Evolutionary conservation across 2,329 filamentous ascomycete species (phyloP), one percentile per base, ranked within the genome.

Genomic region (Geosmithia putterillii): DNA sequence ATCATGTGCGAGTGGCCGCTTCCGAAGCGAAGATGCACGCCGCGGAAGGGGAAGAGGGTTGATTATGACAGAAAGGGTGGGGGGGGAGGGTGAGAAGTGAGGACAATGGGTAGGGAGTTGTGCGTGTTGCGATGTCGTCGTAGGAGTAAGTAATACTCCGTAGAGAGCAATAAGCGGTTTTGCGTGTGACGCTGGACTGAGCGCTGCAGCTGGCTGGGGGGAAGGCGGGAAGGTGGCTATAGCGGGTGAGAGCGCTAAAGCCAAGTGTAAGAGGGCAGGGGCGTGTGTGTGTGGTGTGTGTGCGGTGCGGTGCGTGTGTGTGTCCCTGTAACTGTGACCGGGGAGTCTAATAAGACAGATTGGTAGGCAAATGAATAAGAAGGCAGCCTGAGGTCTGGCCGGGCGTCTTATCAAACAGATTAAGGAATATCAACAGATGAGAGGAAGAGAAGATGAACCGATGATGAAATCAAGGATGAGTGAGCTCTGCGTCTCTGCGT

Each of bases 1-100:
- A 63, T 62, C 52, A 48, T 45, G 53, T 54, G n/a, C 38, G 4
- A 8, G 38, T n/a, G n/a, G n/a, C n/a, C n/a, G n/a, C n/a, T n/a
- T n/a, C n/a, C n/a, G n/a, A n/a, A n/a, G n/a, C n/a, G n/a, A n/a
- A n/a, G n/a, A n/a, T n/a, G n/a, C n/a, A n/a, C n/a, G n/a, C n/a
- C 36, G 17, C 36, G 7, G 9, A 17, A 19, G 12, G 36, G 18
- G 12, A 19, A 20, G 38, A 39, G 7, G 8, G 38, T n/a, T 39
- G 38, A 19, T 39, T n/a, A n/a, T n/a, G n/a, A n/a, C n/a, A n/a
- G n/a, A n/a, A n/a, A n/a, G 38, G 38, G 17, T 20, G 36, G 36
- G 36, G 19, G 22, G 19, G 20, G 38, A 40, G 15, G 14, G 22
- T 19, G 8, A n/a, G n/a, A 25, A n/a, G 20, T n/a, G 38, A 23